Evolutionary conservation across 2,329 filamentous ascomycete species (phyloP).

Genomic region (Bretziella fagacearum): DNA sequence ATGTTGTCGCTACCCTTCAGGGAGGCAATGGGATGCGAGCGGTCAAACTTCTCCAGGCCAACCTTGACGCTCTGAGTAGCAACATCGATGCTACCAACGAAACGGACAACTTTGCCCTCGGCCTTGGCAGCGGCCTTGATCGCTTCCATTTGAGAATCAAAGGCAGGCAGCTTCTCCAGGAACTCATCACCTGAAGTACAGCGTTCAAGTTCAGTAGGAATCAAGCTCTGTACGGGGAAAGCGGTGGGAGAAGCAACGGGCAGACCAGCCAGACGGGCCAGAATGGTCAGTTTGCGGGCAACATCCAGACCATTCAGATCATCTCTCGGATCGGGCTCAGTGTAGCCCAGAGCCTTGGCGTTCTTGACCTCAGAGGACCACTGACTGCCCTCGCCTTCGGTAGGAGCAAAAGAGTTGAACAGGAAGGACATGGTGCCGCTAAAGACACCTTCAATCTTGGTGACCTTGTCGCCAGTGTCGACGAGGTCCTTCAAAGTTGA

Average conservation of each 20-base stretch:
- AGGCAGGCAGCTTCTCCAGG: conserved; percentile 59
- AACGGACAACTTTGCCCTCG: conserved; percentile 81
- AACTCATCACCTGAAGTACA: conserved; percentile 70
- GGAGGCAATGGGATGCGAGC: conserved; percentile 77
- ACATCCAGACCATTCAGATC: conserved; percentile 81
- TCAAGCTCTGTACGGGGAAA: conserved; percentile 88
- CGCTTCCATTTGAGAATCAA: conserved; percentile 79
- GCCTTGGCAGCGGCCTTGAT: conserved; percentile 71
- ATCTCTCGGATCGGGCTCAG: conserved; percentile 72
- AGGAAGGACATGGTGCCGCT: conserved; percentile 96
- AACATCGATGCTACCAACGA: conserved; percentile 86
- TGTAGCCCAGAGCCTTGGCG: conserved; percentile 86
- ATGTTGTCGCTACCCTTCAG: conserved; percentile 98
- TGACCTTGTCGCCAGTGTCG: conserved; percentile 80
- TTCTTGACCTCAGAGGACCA: conserved; percentile 88
- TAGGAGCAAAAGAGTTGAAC: conserved; percentile 91
- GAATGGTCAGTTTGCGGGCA: conserved; percentile 88
- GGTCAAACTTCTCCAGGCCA: conserved; percentile 76
- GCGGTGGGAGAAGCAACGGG: conserved; percentile 66
- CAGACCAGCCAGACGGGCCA: conserved; percentile 71
- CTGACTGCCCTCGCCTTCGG: conserved; percentile 52
- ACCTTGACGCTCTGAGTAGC: conserved; percentile 71
- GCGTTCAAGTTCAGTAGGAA: conserved; percentile 70
- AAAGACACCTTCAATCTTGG: conserved; percentile 90
- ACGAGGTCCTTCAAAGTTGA: conserved; percentile 90